Percentiles rank a stretch among this genome's conserved stretches.
Evolutionary conservation across 768 basidiomycete genomes (phyloP).

Genomic region (Gelatoporia subvermispora): DNA sequence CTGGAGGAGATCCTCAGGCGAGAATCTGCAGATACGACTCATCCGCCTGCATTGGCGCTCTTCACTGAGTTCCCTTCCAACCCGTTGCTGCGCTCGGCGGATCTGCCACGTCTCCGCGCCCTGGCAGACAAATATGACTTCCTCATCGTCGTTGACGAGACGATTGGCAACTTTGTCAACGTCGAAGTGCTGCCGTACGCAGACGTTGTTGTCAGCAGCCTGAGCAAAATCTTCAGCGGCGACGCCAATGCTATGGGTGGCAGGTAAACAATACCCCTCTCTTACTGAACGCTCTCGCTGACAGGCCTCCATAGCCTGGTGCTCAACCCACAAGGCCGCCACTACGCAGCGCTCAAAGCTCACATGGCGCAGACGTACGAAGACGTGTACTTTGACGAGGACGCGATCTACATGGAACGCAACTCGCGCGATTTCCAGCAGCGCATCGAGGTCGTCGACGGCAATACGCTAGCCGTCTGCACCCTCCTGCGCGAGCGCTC

Average conservation of each 20-base stretch:
- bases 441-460: conserved; percentile 73
- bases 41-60: conserved; percentile 68
- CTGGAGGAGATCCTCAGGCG: conserved; percentile 59
- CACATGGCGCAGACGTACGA: conserved; percentile 61
- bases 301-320: conserved; percentile 54
- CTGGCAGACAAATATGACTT: conserved; percentile 89
- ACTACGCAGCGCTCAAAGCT: conserved; percentile 63
- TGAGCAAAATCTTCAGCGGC: conserved; percentile 94
- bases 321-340: conserved; percentile 71
- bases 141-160: conserved; percentile 88
- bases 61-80: conserved; percentile 97
- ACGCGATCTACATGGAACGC: conserved; percentile 95
- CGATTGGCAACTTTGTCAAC: conserved; percentile 91
- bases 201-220: conserved; percentile 87
- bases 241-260: conserved; percentile 97
- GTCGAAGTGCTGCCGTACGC: conserved; percentile 83
- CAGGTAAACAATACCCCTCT: conserved; percentile 48
- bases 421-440: conserved; percentile 90
- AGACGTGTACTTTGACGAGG: conserved; percentile 85
- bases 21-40: conserved; percentile 36
- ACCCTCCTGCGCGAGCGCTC: conserved; percentile 68
- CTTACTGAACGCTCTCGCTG: background rate
- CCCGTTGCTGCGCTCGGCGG: conserved; percentile 81
- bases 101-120: conserved; percentile 66
- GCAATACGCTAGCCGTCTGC: conserved; percentile 78